phyloP scores from a whole-genome alignment of 2,329 filamentous ascomycete genomes.

The Leptographium lundbergii region DNA sequence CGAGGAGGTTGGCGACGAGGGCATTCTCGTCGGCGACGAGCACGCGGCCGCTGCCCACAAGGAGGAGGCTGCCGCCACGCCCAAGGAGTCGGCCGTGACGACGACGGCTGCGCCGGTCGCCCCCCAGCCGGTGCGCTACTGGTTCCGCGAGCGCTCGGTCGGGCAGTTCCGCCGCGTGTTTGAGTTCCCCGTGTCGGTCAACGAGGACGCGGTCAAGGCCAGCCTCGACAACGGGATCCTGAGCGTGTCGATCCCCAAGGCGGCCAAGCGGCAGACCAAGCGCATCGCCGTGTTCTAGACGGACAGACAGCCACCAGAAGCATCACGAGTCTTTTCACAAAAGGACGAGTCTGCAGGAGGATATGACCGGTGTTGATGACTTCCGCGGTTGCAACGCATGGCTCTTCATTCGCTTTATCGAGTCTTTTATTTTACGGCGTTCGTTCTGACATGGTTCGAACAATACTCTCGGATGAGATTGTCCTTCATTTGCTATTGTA shows the following conservation, averaged over 20 bases:
- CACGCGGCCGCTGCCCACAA: conserved; percentile 14
- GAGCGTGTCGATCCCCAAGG: conserved; percentile 52
- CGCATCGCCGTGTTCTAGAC: conserved; percentile 43
- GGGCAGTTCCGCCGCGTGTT: conserved; percentile 59
- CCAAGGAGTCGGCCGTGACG: not conserved
- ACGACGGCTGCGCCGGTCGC: conserved; percentile 9
- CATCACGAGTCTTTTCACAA: not conserved
- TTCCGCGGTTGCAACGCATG: not conserved
- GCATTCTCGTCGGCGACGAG: conserved; percentile 14
- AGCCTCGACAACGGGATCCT: conserved; percentile 54
- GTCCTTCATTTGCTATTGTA: too few species aligned
- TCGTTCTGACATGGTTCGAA: too few species aligned
- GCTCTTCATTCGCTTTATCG: not conserved
- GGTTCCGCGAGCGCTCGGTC: conserved; percentile 53
- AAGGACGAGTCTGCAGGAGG: not conserved
- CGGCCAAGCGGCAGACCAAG: conserved; percentile 42
- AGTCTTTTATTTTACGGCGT: too few species aligned
- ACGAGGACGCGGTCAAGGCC: conserved; percentile 49
- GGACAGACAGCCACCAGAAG: not conserved
- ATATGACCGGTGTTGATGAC: not conserved
- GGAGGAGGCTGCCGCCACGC: not conserved
- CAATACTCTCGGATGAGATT: too few species aligned
- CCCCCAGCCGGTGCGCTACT: conserved; percentile 35
- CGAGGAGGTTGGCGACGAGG: conserved; percentile 24
- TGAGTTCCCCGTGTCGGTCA: conserved; percentile 51